Conservation (phyloP, 2,329 filamentous ascomycete genomes). For the Fusarium clavum region DNA sequence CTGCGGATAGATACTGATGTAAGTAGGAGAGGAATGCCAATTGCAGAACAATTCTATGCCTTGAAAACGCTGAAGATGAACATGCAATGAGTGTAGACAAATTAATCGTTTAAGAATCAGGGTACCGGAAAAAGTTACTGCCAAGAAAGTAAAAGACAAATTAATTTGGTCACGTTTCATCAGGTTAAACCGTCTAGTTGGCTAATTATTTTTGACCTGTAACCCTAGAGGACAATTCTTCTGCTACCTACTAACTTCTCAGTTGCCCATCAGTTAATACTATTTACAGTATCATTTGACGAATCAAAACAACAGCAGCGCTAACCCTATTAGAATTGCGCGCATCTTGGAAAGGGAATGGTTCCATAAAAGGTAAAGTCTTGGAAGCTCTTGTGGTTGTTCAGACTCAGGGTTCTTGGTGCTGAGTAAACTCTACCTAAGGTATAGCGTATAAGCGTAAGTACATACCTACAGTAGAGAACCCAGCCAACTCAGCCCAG, state of each 20-base stretch:
- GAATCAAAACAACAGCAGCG: constrained; percentile 1
- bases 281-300: neutral
- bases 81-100: neutral
- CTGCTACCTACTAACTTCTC: neutral
- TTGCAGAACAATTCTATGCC: neutral
- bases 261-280: neutral
- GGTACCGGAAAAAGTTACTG: neutral
- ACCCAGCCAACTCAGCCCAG: constrained; percentile 28
- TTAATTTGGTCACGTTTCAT: neutral
- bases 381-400: constrained; percentile 3
- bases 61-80: neutral
- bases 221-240: neutral
- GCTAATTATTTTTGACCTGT: neutral
- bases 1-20: neutral
- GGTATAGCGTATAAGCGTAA: neutral
- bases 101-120: neutral
- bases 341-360: neutral
- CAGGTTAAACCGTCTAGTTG: neutral
- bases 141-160: neutral
- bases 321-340: constrained; percentile 6
- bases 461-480: neutral
- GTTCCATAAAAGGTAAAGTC: constrained; percentile 23
- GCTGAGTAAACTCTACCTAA: constrained; percentile 4
- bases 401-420: neutral
- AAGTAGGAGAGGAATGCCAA: neutral